phyloP scores from a whole-genome alignment of 2,329 filamentous ascomycete species.

The Venturia effusa region DNA sequence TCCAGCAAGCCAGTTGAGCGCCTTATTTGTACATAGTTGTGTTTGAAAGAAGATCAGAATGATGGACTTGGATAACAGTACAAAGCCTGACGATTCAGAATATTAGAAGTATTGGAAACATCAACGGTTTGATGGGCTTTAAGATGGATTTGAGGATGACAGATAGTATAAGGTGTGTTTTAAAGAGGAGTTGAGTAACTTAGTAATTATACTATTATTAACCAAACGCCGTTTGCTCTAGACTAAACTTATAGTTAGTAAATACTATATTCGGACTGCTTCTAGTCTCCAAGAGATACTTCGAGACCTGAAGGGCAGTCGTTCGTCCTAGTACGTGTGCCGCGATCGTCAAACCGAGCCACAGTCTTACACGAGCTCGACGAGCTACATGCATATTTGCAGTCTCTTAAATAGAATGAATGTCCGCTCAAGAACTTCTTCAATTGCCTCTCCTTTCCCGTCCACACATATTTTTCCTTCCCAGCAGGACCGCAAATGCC shows the following conservation, averaged over 20 bases:
- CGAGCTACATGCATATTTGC: too few species aligned
- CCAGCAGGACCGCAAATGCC: background rate
- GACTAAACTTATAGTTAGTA: slow-evolving; percentile 4
- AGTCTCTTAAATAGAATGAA: too few species aligned
- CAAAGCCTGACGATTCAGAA: slow-evolving; percentile 6
- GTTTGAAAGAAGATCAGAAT: slow-evolving; percentile 8
- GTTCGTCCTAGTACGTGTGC: too few species aligned
- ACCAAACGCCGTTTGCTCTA: slow-evolving; percentile 8
- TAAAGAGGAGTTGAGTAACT: slow-evolving; percentile 7
- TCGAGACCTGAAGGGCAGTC: slow-evolving; percentile 7
- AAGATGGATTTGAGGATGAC: slow-evolving; percentile 7
- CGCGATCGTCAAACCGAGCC: too few species aligned
- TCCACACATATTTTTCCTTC: too few species aligned
- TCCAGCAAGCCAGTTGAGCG: slow-evolving; percentile 5
- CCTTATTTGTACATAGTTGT: slow-evolving; percentile 8
- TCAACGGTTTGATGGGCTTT: slow-evolving; percentile 4
- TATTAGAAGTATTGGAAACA: slow-evolving; percentile 6
- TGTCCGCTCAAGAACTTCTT: too few species aligned
- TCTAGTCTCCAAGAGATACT: slow-evolving; percentile 7
- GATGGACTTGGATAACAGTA: slow-evolving; percentile 6
- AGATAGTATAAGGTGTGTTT: slow-evolving; percentile 6
- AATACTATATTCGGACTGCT: slow-evolving; percentile 7
- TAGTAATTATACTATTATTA: slow-evolving; percentile 7
- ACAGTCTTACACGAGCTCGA: too few species aligned
- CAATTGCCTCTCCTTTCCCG: too few species aligned